phyloP scores from a whole-genome alignment of 306 rosid species.

The Lagenaria siceraria region DNA sequence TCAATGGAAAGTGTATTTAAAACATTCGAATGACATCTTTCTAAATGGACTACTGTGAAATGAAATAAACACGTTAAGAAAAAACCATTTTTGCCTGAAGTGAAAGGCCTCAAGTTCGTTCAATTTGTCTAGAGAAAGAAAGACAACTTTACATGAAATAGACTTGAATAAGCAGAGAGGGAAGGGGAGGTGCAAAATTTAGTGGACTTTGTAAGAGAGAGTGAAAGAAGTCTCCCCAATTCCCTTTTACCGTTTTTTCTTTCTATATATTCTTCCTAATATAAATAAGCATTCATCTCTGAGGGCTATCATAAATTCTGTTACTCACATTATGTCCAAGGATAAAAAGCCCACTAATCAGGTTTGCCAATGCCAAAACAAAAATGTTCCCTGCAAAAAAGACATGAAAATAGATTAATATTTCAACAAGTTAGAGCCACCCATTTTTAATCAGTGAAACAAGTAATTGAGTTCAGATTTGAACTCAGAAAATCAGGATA shows the following conservation, averaged over 20 bases:
- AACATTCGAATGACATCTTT: too few relatives aligned
- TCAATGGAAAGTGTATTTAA: too few relatives aligned
- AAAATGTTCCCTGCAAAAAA: slow-evolving; percentile 52
- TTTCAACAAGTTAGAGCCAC: background rate
- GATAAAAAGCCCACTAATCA: slow-evolving; percentile 63
- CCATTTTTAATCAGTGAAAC: background rate
- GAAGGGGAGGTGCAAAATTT: too few relatives aligned
- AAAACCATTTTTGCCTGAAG: too few relatives aligned
- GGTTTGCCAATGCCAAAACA: slow-evolving; percentile 61
- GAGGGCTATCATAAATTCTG: background rate
- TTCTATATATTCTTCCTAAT: background rate
- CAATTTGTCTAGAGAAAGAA: too few relatives aligned
- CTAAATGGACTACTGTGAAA: too few relatives aligned
- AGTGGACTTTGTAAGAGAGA: background rate
- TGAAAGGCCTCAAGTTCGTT: too few relatives aligned
- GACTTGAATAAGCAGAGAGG: too few relatives aligned
- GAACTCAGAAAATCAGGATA: background rate
- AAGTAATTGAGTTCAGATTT: background rate
- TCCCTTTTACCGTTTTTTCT: background rate
- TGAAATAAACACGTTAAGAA: too few relatives aligned
- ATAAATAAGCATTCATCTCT: background rate
- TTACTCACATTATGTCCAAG: slow-evolving; percentile 58
- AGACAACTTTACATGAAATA: too few relatives aligned
- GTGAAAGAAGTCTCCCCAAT: background rate
- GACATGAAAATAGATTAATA: background rate